Evolutionary conservation across 139 green algal genomes (phyloP), one percentile per base, ranked within the genome.

Genomic region (Chlamydomonas incerta): DNA sequence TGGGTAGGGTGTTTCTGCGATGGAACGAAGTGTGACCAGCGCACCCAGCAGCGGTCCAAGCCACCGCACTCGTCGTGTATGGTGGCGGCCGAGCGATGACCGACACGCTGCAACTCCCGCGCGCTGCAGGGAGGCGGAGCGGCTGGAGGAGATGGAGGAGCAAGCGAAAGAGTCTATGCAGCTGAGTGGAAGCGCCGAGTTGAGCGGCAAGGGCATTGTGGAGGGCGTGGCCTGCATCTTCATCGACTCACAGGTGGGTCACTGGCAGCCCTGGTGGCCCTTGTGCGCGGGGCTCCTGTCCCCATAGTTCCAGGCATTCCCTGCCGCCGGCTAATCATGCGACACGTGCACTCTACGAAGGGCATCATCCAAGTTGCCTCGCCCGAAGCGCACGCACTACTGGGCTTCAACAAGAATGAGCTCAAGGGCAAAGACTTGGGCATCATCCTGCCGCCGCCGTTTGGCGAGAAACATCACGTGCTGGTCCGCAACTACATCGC

Each of bases 371-470:
- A 88, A 76, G n/a, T 71, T 58, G 69, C 85, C 29, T 52, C 33
- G 13, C 68, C 28, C 18, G 26, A 15, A 0, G 81, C 69, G 31
- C 55, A 86, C 31, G 66, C 75, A 52, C 74, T 91, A 57, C 82
- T 89, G 74, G 83, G 88, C 21, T 90, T 87, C 71, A 80, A 47
- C 41, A 90, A 85, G 70, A 80, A 60, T 4, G 90, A 92, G 75
- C 74, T 93, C 60, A 81, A 91, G 79, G 88, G 88, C 74, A 89
- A 74, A 67, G 91, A 91, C 68, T 55, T 93, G 29, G 74, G 18
- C 29, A 76, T 72, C 26, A 55, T 93, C 62, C 90, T 93, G 90
- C 90, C 90, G 18, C 62, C 80, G 5, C 88, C 88, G 10, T 90
- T 88, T 70, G 80, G 67, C 41, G 33, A 70, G 31, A 68, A 72